A percentile compares a stretch with the other conserved stretches of the same genome.
These are phyloP conservation scores for Scolecobasidium constrictum DNA, from an alignment of 2,329 filamentous ascomycete species.

Conservation along the genomic window DNA sequence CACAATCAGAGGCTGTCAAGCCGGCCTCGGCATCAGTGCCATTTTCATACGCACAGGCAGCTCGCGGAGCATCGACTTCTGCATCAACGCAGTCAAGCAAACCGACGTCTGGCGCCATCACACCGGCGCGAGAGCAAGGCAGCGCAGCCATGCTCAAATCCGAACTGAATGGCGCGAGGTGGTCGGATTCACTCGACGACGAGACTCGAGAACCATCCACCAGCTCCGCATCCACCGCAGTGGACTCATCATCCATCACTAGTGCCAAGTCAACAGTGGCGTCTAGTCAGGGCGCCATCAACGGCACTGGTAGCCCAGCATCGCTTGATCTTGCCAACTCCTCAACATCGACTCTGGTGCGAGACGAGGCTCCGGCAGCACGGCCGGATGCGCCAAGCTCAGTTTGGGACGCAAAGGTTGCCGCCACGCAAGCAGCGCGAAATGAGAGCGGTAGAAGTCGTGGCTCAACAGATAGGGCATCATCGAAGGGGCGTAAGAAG, in stretches of 20 bases:
- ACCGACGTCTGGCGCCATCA: slow-evolving; percentile 27
- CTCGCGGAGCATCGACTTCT: slow-evolving; percentile 59
- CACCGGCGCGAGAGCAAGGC: slow-evolving; percentile 26
- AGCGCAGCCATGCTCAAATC: slow-evolving; percentile 20
- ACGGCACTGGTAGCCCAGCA: slow-evolving; percentile 22
- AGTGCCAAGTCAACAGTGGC: neutral
- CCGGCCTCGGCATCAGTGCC: slow-evolving; percentile 1
- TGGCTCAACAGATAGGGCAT: slow-evolving; percentile 12
- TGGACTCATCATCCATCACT: slow-evolving; percentile 15
- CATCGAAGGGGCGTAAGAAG: slow-evolving; percentile 29
- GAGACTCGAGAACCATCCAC: neutral
- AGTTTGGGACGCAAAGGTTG: slow-evolving; percentile 54
- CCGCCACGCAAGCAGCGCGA: slow-evolving; percentile 55
- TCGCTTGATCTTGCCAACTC: slow-evolving; percentile 46
- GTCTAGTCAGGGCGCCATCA: slow-evolving; percentile 9
- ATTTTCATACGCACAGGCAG: slow-evolving; percentile 94
- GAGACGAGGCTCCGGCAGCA: slow-evolving; percentile 51
- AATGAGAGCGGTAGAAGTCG: slow-evolving; percentile 36
- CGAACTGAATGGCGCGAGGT: slow-evolving; percentile 21
- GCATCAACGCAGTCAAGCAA: slow-evolving; percentile 36
- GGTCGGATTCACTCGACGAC: slow-evolving; percentile 38
- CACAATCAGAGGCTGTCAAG: neutral
- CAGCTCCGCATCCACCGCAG: slow-evolving; percentile 18
- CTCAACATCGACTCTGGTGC: slow-evolving; percentile 41
- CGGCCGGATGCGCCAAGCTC: slow-evolving; percentile 54